Evolutionary conservation across 2,329 filamentous ascomycete genomes (phyloP).

Genomic region (Microascus cirrosus): DNA sequence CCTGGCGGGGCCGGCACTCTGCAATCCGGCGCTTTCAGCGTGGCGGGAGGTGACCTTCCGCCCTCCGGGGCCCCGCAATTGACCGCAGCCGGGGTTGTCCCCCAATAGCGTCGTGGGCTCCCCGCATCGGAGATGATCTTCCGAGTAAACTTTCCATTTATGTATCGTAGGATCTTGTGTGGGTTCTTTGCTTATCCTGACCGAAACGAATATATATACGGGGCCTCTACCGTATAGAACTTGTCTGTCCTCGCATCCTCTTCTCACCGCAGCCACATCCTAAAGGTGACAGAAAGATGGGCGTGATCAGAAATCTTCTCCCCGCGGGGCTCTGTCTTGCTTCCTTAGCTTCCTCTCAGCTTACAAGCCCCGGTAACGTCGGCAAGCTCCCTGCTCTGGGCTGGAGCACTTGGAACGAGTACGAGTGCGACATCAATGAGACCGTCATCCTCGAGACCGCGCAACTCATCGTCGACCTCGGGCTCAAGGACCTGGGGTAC

Average conservation of each 20-base stretch:
- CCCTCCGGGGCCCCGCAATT: background rate
- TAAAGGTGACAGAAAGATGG: background rate
- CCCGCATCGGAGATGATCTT: background rate
- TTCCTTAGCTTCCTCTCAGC: conserved; percentile 3
- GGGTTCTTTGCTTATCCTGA: background rate
- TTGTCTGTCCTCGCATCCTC: background rate
- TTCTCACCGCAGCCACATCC: background rate
- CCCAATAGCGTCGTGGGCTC: background rate
- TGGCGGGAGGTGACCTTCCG: background rate
- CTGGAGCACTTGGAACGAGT: conserved; percentile 43
- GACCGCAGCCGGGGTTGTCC: background rate
- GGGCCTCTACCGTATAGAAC: background rate
- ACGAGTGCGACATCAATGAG: conserved; percentile 38
- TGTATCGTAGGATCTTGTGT: too few relatives aligned
- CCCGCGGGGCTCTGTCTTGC: conserved; percentile 3
- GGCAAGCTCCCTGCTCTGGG: conserved; percentile 27
- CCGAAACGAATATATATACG: background rate
- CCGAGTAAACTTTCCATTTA: background rate
- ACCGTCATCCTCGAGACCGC: conserved; percentile 34
- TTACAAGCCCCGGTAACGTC: conserved; percentile 8
- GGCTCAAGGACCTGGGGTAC: conserved; percentile 42
- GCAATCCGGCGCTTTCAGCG: background rate
- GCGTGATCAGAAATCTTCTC: conserved; percentile 1
- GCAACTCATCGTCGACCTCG: conserved; percentile 32
- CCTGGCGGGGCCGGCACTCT: background rate